Evolutionary conservation across 371 early-diverging fungal genomes (phyloP).

Genomic region (Mucor ambiguus): DNA sequence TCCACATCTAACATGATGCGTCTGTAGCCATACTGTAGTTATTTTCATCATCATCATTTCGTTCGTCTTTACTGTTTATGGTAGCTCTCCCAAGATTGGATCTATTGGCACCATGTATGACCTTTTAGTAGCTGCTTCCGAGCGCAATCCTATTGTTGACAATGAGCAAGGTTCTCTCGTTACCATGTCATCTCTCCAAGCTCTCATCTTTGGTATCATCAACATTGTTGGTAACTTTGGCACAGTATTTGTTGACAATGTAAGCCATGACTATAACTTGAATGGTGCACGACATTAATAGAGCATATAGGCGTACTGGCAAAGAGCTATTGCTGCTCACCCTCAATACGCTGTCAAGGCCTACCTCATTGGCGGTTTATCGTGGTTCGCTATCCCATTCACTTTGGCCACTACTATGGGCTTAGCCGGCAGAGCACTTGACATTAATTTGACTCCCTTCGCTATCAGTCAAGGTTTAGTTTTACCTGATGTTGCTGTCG

Average conservation of each 20-base stretch:
- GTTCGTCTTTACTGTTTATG: conserved; percentile 68
- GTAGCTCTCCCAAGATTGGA: conserved; percentile 61
- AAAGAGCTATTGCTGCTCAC: conserved; percentile 71
- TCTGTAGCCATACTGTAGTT: conserved; percentile 60
- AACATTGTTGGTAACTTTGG: conserved; percentile 77
- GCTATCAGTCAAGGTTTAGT: conserved; percentile 69
- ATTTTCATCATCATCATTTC: conserved; percentile 68
- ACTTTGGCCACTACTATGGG: conserved; percentile 73
- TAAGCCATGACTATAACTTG: background rate
- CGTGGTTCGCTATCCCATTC: conserved; percentile 77
- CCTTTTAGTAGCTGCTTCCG: conserved; percentile 52
- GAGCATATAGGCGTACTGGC: conserved; percentile 50
- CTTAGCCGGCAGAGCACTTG: conserved; percentile 65
- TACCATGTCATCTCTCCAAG: conserved; percentile 68
- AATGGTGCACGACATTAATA: background rate
- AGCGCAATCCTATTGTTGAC: conserved; percentile 52
- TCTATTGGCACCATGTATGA: conserved; percentile 69
- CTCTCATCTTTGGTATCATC: conserved; percentile 68
- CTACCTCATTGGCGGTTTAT: conserved; percentile 68
- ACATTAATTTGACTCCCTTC: conserved; percentile 46
- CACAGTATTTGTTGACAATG: conserved; percentile 74
- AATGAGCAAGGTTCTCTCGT: conserved; percentile 66
- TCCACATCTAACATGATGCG: background rate
- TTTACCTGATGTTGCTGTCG: conserved; percentile 65
- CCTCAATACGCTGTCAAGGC: conserved; percentile 70